Conservation (phyloP, 2,329 filamentous ascomycete genomes). For the Apiospora marii region DNA sequence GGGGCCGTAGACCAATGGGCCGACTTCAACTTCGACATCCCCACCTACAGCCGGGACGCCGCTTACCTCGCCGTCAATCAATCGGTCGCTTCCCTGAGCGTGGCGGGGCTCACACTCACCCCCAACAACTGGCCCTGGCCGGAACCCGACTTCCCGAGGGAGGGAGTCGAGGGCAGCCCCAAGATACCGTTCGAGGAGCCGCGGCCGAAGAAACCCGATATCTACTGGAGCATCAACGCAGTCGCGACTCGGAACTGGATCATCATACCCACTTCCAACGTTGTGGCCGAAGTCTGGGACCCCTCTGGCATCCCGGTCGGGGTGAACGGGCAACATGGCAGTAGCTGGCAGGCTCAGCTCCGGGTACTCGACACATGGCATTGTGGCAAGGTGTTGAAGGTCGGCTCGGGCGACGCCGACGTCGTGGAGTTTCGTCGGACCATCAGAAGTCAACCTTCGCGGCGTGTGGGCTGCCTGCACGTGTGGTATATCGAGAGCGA, state of each 20-base stretch:
- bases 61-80: background rate
- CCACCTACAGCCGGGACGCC: background rate
- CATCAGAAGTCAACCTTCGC: background rate
- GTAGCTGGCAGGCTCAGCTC: background rate
- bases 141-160: background rate
- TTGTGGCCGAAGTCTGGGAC: background rate
- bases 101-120: background rate
- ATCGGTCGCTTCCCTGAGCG: too few relatives aligned
- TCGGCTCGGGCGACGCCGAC: background rate
- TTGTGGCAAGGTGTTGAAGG: background rate
- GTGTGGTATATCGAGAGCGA: background rate
- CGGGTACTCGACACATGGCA: background rate
- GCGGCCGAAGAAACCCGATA: background rate
- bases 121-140: too few relatives aligned
- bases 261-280: background rate
- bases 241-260: background rate
- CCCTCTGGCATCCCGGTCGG: background rate
- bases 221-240: too few relatives aligned
- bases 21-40: slow-evolving; percentile 4
- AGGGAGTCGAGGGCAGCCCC: background rate
- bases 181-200: background rate
- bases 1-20: background rate
- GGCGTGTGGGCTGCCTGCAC: background rate
- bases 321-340: background rate
- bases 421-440: background rate